phyloP scores from a whole-genome alignment of 352 stramenopile species.

The Globisporangium emineosum region DNA sequence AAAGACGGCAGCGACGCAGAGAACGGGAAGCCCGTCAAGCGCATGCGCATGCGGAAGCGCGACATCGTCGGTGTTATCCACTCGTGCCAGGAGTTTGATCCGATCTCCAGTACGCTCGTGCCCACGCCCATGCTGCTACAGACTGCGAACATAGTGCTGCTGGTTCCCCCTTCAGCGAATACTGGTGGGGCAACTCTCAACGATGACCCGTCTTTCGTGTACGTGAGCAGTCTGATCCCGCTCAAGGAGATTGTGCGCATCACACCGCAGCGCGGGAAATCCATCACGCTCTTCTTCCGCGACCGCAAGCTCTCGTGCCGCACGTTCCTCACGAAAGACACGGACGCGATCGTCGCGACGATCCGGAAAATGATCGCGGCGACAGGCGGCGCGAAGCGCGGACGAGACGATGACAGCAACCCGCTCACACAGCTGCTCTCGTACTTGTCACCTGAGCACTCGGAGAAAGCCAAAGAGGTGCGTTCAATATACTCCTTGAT shows the following conservation, averaged over 20 bases:
- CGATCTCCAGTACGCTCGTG: slow-evolving; percentile 48
- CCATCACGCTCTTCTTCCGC: slow-evolving; percentile 81
- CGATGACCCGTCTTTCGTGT: slow-evolving; percentile 49
- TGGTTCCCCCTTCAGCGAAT: slow-evolving; percentile 20
- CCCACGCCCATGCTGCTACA: slow-evolving; percentile 67
- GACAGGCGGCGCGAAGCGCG: slow-evolving; percentile 33
- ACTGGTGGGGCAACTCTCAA: background rate
- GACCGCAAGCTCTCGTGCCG: slow-evolving; percentile 50
- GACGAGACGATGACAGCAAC: slow-evolving; percentile 25
- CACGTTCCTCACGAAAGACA: slow-evolving; percentile 69
- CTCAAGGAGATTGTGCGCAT: slow-evolving; percentile 71
- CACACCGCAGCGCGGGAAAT: slow-evolving; percentile 72
- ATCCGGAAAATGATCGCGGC: slow-evolving; percentile 65
- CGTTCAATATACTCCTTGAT: background rate
- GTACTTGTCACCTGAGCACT: slow-evolving; percentile 62
- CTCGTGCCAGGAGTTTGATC: slow-evolving; percentile 66
- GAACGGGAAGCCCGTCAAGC: background rate
- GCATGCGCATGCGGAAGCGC: slow-evolving; percentile 64
- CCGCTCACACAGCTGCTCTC: slow-evolving; percentile 54
- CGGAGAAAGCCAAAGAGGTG: slow-evolving; percentile 78
- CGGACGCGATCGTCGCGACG: slow-evolving; percentile 64
- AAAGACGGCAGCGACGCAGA: slow-evolving; percentile 6
- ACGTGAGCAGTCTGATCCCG: slow-evolving; percentile 60
- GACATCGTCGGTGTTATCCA: slow-evolving; percentile 70
- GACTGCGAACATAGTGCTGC: slow-evolving; percentile 57